These are phyloP conservation scores for Prunus persica DNA, from an alignment of 306 rosid species.

Conservation along the genomic window Prunus_persica_NCBIv2 NC_034010.1:27616001-27616500, in stretches of 20 bases:
- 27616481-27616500: conserved; percentile 57
- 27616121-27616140: neutral
- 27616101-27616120: neutral
- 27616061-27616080: neutral
- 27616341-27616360: conserved; percentile 37
- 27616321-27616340: conserved; percentile 22
- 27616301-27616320: conserved; percentile 39
- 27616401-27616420: conserved; percentile 65
- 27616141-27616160: neutral
- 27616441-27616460: conserved; percentile 66
- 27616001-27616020: neutral
- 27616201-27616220: conserved; percentile 30
- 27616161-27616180: neutral
- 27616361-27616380: conserved; percentile 78
- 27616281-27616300: conserved; percentile 54
- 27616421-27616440: conserved; percentile 55
- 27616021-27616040: neutral
- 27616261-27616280: conserved; percentile 37
- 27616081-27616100: neutral
- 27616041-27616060: neutral
- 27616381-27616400: conserved; percentile 78
- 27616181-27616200: neutral
- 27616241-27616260: conserved; percentile 37
- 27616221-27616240: conserved; percentile 31
- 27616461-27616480: conserved; percentile 46